Percentiles rank a stretch among this genome's conserved stretches.
Conservation (phyloP, 331 rosid genomes). For the Malus hybrid region DNA sequence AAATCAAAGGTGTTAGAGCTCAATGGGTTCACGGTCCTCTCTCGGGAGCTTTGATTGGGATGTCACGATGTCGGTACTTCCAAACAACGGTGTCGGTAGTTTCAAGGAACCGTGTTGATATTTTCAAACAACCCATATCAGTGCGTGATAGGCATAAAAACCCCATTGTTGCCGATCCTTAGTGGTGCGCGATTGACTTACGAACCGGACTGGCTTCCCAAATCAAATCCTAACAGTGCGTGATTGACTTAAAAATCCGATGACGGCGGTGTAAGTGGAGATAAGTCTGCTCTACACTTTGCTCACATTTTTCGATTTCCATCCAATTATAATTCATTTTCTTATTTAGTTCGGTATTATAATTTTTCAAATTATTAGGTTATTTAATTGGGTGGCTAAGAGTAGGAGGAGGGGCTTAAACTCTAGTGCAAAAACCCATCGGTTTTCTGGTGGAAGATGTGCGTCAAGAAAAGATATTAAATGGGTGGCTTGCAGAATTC, state of each 20-base stretch:
- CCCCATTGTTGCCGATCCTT: too few species aligned
- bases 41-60: not conserved
- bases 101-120: too few species aligned
- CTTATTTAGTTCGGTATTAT: not conserved
- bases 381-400: not conserved
- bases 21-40: not conserved
- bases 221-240: not conserved
- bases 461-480: not conserved
- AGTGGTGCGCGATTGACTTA: not conserved
- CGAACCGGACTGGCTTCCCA: too few species aligned
- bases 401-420: not conserved
- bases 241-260: too few species aligned
- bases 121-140: too few species aligned
- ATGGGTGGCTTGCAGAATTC: not conserved
- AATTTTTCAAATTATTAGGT: not conserved
- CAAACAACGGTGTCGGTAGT: too few species aligned
- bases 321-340: not conserved
- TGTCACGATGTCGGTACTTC: not conserved
- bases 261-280: accelerated
- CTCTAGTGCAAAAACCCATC: not conserved
- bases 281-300: not conserved
- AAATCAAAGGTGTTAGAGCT: not conserved
- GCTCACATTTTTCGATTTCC: not conserved
- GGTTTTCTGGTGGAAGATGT: not conserved
- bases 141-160: too few species aligned